These are phyloP conservation scores for Aspergillus clavatus DNA, from an alignment of 2,329 filamentous ascomycete species.

Conservation along the genomic window DNA sequence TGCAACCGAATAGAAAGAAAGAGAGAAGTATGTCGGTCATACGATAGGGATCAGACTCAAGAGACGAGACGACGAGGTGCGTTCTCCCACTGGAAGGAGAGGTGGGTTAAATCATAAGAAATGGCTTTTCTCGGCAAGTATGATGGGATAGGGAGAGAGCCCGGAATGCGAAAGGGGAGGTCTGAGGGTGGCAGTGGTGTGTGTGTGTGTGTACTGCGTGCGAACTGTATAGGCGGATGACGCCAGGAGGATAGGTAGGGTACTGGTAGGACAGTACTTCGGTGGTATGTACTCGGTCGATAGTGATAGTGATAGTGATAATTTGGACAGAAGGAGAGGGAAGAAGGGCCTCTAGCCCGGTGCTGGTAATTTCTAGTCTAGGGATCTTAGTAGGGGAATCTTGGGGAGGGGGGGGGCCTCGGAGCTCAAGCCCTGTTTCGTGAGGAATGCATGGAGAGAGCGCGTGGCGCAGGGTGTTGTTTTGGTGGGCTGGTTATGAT, in stretches of 20 bases:
- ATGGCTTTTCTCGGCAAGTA: too few species aligned
- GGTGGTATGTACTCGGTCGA: too few species aligned
- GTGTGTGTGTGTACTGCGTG: too few species aligned
- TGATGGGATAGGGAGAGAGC: conserved; percentile 1
- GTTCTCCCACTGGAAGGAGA: not conserved
- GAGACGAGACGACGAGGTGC: too few species aligned
- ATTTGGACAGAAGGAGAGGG: not conserved
- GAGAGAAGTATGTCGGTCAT: not conserved
- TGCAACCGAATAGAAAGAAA: not conserved
- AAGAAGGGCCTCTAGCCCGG: not conserved
- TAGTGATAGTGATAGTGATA: not conserved
- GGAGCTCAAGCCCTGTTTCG: not conserved
- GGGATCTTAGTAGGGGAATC: too few species aligned
- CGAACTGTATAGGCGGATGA: conserved; percentile 11
- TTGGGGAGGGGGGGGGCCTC: too few species aligned
- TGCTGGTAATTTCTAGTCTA: not conserved
- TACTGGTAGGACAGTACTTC: not conserved
- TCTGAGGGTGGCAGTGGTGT: too few species aligned
- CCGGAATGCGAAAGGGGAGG: conserved; percentile 13
- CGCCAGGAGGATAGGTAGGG: conserved; percentile 5
- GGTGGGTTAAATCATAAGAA: too few species aligned
- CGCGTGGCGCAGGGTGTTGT: conserved; percentile 9
- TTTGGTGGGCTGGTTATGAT: conserved; percentile 1
- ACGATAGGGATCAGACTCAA: not conserved
- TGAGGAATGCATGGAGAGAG: not conserved